phyloP scores from a whole-genome alignment of 495 filamentous ascomycete species.

The Halenospora varia region DNA sequence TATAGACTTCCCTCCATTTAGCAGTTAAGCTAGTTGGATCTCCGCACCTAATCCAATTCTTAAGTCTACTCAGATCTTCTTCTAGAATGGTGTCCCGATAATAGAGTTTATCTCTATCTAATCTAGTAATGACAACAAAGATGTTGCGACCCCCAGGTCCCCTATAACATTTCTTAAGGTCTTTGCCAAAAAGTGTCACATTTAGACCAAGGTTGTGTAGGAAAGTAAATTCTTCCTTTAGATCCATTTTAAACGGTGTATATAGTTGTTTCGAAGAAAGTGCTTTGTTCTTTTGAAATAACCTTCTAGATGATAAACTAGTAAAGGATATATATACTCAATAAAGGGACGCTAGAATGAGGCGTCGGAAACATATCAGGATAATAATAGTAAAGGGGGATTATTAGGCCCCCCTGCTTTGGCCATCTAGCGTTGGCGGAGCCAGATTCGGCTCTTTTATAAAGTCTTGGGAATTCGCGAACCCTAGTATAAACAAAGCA shows the following conservation, averaged over 20 bases:
- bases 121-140: conserved; percentile 3
- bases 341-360: conserved; percentile 3
- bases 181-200: conserved; percentile 5
- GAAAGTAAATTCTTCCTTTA: conserved; percentile 5
- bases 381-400: conserved; percentile 2
- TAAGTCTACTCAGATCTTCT: neutral
- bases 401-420: conserved; percentile 4
- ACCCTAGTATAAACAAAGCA: conserved; percentile 5
- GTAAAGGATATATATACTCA: conserved; percentile 4
- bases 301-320: conserved; percentile 1
- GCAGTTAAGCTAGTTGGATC: neutral
- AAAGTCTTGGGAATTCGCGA: conserved; percentile 1
- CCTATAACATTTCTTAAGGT: conserved; percentile 1
- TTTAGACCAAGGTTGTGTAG: conserved; percentile 4
- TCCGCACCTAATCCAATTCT: conserved; percentile 1
- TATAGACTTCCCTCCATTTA: neutral
- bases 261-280: conserved; percentile 1
- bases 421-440: neutral
- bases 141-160: neutral
- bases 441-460: conserved; percentile 1
- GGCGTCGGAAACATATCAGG: neutral
- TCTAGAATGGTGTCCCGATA: conserved; percentile 2
- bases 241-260: neutral
- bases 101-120: conserved; percentile 4
- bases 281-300: neutral